A percentile compares a stretch with the other conserved stretches of the same genome.
Evolutionary conservation across 2,329 filamentous ascomycete species (phyloP).

Genomic region (Cercospora sp.): DNA sequence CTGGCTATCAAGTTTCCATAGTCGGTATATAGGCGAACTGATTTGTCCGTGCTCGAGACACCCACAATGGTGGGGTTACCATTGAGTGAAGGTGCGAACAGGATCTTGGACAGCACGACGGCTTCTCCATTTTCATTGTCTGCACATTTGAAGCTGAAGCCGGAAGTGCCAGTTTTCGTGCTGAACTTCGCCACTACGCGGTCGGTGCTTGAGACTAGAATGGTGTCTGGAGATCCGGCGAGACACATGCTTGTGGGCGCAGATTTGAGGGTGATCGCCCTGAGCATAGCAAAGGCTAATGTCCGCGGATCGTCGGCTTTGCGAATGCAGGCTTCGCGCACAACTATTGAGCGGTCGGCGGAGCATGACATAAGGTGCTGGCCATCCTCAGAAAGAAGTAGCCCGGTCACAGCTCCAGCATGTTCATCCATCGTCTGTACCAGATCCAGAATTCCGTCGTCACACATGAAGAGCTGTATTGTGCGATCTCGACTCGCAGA

Average conservation of each 20-base stretch:
- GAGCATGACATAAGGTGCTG: slow-evolving; percentile 76
- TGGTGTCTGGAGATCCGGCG: slow-evolving; percentile 58
- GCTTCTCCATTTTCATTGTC: slow-evolving; percentile 80
- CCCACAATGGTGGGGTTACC: slow-evolving; percentile 72
- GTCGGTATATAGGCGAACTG: slow-evolving; percentile 84
- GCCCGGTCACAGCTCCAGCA: slow-evolving; percentile 75
- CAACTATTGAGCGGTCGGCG: slow-evolving; percentile 79
- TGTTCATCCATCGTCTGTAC: slow-evolving; percentile 93
- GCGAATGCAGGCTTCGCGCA: slow-evolving; percentile 74
- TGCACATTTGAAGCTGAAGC: slow-evolving; percentile 75
- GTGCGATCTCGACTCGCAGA: slow-evolving; percentile 86
- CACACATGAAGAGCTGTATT: slow-evolving; percentile 82
- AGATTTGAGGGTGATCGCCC: slow-evolving; percentile 78
- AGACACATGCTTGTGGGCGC: slow-evolving; percentile 83
- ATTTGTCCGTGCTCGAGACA: slow-evolving; percentile 95
- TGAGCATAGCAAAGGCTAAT: slow-evolving; percentile 74
- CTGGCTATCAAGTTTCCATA: slow-evolving; percentile 76
- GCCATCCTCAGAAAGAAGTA: slow-evolving; percentile 73
- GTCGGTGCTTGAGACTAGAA: slow-evolving; percentile 64
- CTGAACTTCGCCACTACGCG: slow-evolving; percentile 58
- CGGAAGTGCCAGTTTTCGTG: slow-evolving; percentile 62
- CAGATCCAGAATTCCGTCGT: slow-evolving; percentile 53
- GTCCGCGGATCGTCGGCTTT: slow-evolving; percentile 60
- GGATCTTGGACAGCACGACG: slow-evolving; percentile 78
- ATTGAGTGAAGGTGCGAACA: slow-evolving; percentile 58